Evolutionary conservation across 768 basidiomycete genomes (phyloP).

Genomic region (Chalciporus piperatus): DNA sequence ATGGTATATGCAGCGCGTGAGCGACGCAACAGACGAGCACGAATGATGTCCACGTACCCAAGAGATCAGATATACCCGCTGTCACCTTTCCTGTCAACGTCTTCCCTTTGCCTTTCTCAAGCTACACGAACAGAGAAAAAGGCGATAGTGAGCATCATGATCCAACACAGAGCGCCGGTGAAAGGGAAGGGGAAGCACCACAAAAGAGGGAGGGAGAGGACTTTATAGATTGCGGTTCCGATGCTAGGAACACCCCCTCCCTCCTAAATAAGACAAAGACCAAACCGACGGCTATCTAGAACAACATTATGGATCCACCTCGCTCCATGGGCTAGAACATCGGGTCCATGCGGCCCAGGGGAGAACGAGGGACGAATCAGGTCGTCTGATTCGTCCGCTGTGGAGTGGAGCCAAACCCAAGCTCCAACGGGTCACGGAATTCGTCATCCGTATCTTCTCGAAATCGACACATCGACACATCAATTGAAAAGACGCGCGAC

Average conservation of each 20-base stretch:
- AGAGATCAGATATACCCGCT: constrained; percentile 73
- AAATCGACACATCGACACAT: not conserved
- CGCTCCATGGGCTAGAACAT: constrained; percentile 25
- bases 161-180: not conserved
- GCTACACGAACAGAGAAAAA: constrained; percentile 30
- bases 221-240: constrained; percentile 2
- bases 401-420: constrained; percentile 12
- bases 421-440: constrained; percentile 15
- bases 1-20: not conserved
- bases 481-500: not conserved
- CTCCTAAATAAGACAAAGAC: not conserved
- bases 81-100: constrained; percentile 59
- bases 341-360: constrained; percentile 1
- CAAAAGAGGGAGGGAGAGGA: not conserved
- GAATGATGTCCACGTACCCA: constrained; percentile 50
- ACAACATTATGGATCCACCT: not conserved
- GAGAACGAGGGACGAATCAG: not conserved
- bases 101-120: constrained; percentile 70
- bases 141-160: not conserved
- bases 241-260: constrained; percentile 1
- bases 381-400: not conserved
- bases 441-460: not conserved
- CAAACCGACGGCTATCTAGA: not conserved
- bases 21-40: not conserved
- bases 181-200: not conserved